A percentile compares a stretch with the other conserved stretches of the same genome.
Evolutionary conservation across 192 early-diverging fungal genomes (phyloP).

Genomic region (Backusella parvicylindrica): DNA sequence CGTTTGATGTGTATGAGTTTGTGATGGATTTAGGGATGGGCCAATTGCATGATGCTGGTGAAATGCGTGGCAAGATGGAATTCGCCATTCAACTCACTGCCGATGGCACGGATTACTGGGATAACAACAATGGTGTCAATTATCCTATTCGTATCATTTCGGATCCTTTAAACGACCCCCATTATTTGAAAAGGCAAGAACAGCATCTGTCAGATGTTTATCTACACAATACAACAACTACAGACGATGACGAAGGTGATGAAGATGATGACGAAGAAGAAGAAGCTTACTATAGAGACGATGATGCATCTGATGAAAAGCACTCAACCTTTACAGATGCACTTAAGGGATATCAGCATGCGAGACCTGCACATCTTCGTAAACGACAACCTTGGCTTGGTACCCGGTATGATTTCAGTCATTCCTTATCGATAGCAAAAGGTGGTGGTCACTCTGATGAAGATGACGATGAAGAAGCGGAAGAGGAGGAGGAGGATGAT

Average conservation of each 20-base stretch:
- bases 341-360: not conserved
- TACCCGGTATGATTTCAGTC: slow-evolving; percentile 6
- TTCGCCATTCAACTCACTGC: slow-evolving; percentile 68
- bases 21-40: slow-evolving; percentile 4
- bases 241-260: not conserved
- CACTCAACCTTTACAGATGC: not conserved
- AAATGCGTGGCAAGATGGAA: slow-evolving; percentile 42
- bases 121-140: slow-evolving; percentile 86
- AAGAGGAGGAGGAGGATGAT: not conserved
- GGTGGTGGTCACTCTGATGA: not conserved
- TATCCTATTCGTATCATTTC: slow-evolving; percentile 50
- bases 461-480: not conserved
- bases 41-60: not conserved
- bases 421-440: slow-evolving; percentile 2
- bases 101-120: slow-evolving; percentile 68
- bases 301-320: not conserved
- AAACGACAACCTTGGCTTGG: slow-evolving; percentile 2
- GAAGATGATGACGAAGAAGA: not conserved
- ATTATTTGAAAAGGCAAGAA: not conserved
- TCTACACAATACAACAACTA: not conserved
- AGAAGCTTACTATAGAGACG: not conserved
- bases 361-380: not conserved
- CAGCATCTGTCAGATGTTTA: not conserved
- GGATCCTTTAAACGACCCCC: not conserved
- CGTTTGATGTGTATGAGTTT: slow-evolving; percentile 66